Evolutionary conservation across 148 eudicot species (phyloP).

Genomic region (Dianthus caryophyllus): DNA sequence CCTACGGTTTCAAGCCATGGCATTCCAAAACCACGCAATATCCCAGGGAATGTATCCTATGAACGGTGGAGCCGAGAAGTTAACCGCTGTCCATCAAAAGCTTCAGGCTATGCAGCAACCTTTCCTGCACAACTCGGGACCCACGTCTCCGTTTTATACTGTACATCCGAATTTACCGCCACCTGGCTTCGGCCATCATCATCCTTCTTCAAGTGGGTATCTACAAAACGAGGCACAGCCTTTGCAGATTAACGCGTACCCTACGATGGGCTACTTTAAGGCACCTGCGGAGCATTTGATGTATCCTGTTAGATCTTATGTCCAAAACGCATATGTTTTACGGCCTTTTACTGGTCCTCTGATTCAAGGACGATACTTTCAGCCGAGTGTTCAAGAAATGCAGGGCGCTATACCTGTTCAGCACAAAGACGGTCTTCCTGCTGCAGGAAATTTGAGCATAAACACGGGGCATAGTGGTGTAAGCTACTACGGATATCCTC

Average conservation of each 20-base stretch:
- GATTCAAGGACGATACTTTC: constrained; percentile 32
- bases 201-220: constrained; percentile 28
- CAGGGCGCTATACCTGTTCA: constrained; percentile 3
- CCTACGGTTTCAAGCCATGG: constrained; percentile 12
- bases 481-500: constrained; percentile 24
- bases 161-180: constrained; percentile 20
- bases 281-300: constrained; percentile 20
- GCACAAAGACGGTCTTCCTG: constrained; percentile 16
- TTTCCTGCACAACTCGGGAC: constrained; percentile 23
- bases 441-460: constrained; percentile 4
- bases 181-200: constrained; percentile 19
- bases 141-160: constrained; percentile 27
- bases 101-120: constrained; percentile 13
- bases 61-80: constrained; percentile 11
- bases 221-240: constrained; percentile 15
- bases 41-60: constrained; percentile 19
- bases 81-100: constrained; percentile 16
- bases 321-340: constrained; percentile 12
- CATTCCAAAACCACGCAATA: constrained; percentile 21
- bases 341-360: constrained; percentile 25
- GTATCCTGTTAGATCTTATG: constrained; percentile 19
- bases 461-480: constrained; percentile 9
- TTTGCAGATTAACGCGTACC: constrained; percentile 21
- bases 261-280: constrained; percentile 17
- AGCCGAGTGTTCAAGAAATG: constrained; percentile 13